Conservation (phyloP, 2,329 filamentous ascomycete species). For the Neurospora sp. region DNA sequence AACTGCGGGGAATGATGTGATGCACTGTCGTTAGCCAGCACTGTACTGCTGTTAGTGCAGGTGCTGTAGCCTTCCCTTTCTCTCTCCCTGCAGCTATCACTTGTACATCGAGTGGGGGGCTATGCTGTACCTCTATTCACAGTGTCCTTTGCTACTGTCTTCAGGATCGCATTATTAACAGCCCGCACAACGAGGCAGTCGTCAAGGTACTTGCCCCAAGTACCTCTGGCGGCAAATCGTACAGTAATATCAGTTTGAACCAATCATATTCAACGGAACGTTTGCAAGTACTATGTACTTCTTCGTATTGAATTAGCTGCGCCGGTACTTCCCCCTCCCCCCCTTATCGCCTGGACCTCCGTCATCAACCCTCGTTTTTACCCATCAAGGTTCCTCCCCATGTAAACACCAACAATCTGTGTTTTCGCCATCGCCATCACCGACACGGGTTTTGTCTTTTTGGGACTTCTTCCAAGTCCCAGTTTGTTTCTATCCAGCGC, state of each 20-base stretch:
- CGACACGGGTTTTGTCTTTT: neutral
- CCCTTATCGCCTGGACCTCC: neutral
- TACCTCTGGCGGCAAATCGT: neutral
- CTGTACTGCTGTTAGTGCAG: neutral
- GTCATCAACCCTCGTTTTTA: neutral
- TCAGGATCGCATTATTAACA: neutral
- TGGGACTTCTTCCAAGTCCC: neutral
- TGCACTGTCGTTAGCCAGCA: conserved; percentile 1
- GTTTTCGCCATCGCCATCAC: neutral
- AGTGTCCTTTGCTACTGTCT: neutral
- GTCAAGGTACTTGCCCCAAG: neutral
- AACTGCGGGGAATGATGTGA: conserved; percentile 6
- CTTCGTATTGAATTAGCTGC: neutral
- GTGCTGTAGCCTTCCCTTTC: neutral
- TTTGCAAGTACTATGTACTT: conserved; percentile 4
- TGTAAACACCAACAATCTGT: neutral
- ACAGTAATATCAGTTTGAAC: neutral
- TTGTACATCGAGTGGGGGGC: neutral
- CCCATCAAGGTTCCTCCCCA: neutral
- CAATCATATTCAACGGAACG: neutral
- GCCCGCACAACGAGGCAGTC: neutral
- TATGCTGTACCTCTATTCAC: neutral
- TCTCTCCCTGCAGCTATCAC: neutral
- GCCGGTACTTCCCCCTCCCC: neutral
- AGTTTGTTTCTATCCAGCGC: neutral